Percentiles rank a stretch among this genome's conserved stretches.
Evolutionary conservation across 257 asterid species (phyloP).

Genomic region (Scutellaria galericulata): DNA sequence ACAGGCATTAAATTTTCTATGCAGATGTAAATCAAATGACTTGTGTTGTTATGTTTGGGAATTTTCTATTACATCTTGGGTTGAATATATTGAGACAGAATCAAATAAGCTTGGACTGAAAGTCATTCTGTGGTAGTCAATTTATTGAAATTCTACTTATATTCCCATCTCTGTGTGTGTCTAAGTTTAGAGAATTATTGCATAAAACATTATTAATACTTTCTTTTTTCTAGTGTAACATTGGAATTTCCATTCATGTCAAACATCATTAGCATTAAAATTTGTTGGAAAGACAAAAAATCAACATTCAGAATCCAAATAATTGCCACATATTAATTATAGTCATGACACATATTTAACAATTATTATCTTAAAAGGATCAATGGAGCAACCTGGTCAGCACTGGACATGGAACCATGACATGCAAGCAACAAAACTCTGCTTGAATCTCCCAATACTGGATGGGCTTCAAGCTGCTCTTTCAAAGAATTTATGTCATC

Average conservation of each 20-base stretch:
- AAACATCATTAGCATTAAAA: background rate
- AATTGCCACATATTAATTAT: slow-evolving; percentile 8
- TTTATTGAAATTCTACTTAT: background rate
- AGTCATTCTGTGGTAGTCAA: too few species aligned
- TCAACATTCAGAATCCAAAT: background rate
- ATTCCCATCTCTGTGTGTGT: background rate
- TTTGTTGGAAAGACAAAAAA: background rate
- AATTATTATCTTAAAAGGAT: slow-evolving; percentile 19
- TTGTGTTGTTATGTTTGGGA: too few species aligned
- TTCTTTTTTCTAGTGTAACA: background rate
- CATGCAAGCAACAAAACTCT: slow-evolving; percentile 91
- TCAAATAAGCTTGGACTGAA: too few species aligned
- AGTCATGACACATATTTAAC: slow-evolving; percentile 22
- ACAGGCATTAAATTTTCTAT: background rate
- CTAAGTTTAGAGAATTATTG: background rate
- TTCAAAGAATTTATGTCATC: slow-evolving; percentile 94
- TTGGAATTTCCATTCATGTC: background rate
- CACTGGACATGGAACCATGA: slow-evolving; percentile 98
- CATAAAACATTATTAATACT: background rate
- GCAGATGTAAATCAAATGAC: background rate
- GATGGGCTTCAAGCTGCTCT: slow-evolving; percentile 91
- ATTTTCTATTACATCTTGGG: too few species aligned
- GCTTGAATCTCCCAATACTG: slow-evolving; percentile 84
- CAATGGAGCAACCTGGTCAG: slow-evolving; percentile 72
- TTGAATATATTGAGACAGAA: too few species aligned